These are phyloP conservation scores for Leccinum longicurvipes DNA, from an alignment of 768 basidiomycete genomes.

Conservation along the genomic window DNA sequence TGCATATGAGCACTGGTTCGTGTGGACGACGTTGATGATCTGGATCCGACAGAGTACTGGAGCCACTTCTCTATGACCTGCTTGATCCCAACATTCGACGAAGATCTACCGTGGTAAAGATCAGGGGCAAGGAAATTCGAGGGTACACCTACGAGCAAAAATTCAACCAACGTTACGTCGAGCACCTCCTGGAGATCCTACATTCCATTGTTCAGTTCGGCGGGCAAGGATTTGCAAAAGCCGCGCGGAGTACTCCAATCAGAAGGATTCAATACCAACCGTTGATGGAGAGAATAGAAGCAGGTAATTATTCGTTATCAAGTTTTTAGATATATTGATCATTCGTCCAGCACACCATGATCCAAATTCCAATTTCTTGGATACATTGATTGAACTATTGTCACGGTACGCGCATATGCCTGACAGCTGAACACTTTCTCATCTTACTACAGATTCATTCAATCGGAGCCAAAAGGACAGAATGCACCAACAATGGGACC, in stretches of 20 bases:
- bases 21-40: background rate
- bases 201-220: conserved; percentile 81
- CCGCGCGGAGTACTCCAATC: conserved; percentile 61
- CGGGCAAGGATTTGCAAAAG: conserved; percentile 82
- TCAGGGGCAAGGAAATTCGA: conserved; percentile 64
- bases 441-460: conserved; percentile 54
- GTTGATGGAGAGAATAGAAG: conserved; percentile 58
- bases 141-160: conserved; percentile 67
- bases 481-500: conserved; percentile 52
- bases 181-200: conserved; percentile 74
- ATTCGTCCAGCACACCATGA: conserved; percentile 34
- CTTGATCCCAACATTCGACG: conserved; percentile 67
- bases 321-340: conserved; percentile 6
- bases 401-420: conserved; percentile 64
- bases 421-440: background rate
- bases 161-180: conserved; percentile 72
- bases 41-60: conserved; percentile 63
- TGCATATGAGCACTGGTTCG: background rate
- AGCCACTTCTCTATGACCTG: conserved; percentile 79
- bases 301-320: conserved; percentile 40
- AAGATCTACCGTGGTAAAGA: conserved; percentile 43
- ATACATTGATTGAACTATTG: conserved; percentile 69
- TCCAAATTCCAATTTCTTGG: conserved; percentile 68
- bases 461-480: conserved; percentile 65
- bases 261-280: conserved; percentile 63